A percentile compares a stretch with the other conserved stretches of the same genome.
These are phyloP conservation scores for Chrysopogon serrulatus DNA, from an alignment of 176 grass and related monocot species.

Conservation along the genomic window DNA sequence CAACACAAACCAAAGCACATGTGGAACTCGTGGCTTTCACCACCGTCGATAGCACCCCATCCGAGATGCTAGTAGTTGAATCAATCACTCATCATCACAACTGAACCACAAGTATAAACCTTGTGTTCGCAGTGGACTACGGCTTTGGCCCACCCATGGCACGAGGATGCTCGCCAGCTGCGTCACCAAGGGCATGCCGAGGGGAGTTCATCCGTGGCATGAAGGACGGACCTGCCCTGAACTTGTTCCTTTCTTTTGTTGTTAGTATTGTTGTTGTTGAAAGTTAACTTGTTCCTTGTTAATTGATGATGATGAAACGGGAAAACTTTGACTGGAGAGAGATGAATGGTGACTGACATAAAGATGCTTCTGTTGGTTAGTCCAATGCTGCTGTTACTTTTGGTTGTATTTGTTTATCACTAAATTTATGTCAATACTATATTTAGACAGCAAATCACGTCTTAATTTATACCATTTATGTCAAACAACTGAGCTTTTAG, in stretches of 20 bases:
- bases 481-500: no score
- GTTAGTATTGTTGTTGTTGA: no score
- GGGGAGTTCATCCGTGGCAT: conserved; percentile 43
- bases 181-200: conserved; percentile 60
- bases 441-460: conserved; percentile 17
- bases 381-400: conserved; percentile 1
- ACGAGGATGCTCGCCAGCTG: conserved; percentile 63
- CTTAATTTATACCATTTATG: conserved; percentile 24
- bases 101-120: no score
- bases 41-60: no score
- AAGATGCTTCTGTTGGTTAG: conserved; percentile 3
- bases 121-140: no score
- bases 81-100: no score
- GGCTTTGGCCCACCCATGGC: no score
- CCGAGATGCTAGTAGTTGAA: no score
- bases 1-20: no score
- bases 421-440: conserved; percentile 4
- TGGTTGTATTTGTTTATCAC: conserved; percentile 8
- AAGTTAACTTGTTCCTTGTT: no score
- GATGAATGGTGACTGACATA: background rate
- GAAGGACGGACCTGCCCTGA: conserved; percentile 41
- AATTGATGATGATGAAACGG: background rate
- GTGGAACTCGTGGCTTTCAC: no score
- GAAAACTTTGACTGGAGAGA: background rate
- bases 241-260: no score